Base-by-base conservation (phyloP, 345 rosid species). In the Brassica napus region DNA sequence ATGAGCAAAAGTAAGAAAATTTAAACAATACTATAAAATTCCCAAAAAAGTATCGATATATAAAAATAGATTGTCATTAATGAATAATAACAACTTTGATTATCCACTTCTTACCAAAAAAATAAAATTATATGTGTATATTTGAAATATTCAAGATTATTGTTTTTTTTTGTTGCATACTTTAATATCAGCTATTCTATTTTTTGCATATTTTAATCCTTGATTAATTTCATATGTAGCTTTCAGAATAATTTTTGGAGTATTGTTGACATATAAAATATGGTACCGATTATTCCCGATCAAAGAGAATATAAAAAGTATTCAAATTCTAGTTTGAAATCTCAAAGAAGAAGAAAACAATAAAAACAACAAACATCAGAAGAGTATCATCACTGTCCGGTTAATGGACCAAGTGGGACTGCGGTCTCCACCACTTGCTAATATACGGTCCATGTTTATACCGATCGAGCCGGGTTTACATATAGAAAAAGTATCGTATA, bases 401-500 rank as follows among this genome's bases (percentile, higher is more conserved):
- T 79, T 79, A 57, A 34, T 68, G 18, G 68, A 68, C 65, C 52
- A 32, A 73, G 82, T 79, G 82, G 74, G 47, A 73, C 60, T 73
- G 82, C 78, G 82, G 82, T 73, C 78, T 68, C 82, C 82, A 79
- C 82, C 82, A 79, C 77, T 78, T 32, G 54, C 42, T 59, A 71
- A 66, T 66, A 59, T 30, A 66, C 69, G 63, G 77, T 71, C 74
- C 74, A 31, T 69, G 68, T 72, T 65, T 28, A 65, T 12, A 57
- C 81, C 62, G 65, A 28, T 69, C 69, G 64, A 77, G 16, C 65
- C 44, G 72, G 72, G 5, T 57, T 24, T 39, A 39, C 49, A 71
- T 5, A n/a, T 21, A 24, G 63, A 52, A 49, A 71, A 71, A 10
- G 4, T 71, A 31, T 30, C 49, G 54, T 71, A 58, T 23, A 59